Base-by-base conservation (phyloP, 495 filamentous ascomycete species). In the Paragyromitra xinjiangensis region DNA sequence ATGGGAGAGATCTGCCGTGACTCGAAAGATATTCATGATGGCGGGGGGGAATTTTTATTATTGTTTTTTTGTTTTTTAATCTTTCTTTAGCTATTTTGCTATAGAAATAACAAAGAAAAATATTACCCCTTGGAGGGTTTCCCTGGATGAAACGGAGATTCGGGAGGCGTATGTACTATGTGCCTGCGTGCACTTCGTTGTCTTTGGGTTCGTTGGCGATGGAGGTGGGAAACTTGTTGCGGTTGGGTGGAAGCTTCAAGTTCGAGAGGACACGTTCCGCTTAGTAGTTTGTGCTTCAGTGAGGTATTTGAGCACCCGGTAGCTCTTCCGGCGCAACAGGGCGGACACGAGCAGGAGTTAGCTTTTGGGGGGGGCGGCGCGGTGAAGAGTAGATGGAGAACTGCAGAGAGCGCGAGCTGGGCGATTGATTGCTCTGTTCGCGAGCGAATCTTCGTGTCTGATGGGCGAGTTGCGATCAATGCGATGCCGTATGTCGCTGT, bases 1-100 rank as follows among this genome's bases (percentile, higher is more conserved):
- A 87, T 99, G 95, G 85, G 93, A 98, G 80, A 99, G 89, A 87
- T 99, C 95, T 79, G 44, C 78, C 69, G 63, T 67, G 50, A 80
- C 58, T 75, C 76, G 76, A 79, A 80, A 80, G 61, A 79, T 56
- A 79, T 79, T 79, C 77, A 79, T 79, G 61, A 78, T 62, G 75
- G 74, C 51, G 69, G 29, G 29, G 29, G 29, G 29, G 3, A 58
- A 66, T 78, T 63, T 44, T 73, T 77, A 14, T 64, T 62, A 26
- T 44, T 44, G 14, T 40, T 55, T 63, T 64, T 70, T 64, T 68
- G 67, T 66, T 58, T 55, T 62, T 45, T 62, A 55, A 44, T 61
- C 37, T 56, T 12, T 56, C 11, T 56, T 29, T 26, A 29, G 22
- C 26, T 56, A 12, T 56, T 56, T 56, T 56, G 19, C 11, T 56